Base-by-base conservation (phyloP, 345 rosid species). In the Tarenaya hassleriana region DNA sequence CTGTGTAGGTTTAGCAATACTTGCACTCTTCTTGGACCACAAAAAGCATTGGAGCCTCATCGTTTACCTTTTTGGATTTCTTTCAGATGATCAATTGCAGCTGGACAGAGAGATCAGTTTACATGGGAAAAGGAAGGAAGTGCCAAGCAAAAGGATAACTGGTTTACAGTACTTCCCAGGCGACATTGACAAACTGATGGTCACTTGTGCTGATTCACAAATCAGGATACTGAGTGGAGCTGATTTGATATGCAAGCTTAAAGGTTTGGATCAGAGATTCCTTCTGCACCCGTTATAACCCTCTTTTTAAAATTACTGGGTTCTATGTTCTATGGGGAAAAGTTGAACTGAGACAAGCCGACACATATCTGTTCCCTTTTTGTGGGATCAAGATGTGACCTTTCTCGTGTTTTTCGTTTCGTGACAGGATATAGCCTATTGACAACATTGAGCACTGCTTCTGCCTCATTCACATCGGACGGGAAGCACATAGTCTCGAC, bases 91-190 rank as follows among this genome's bases (percentile, higher is more conserved):
- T 56, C 73, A 55, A 37, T 52, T 82, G 61, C 69, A 72, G 45
- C 59, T 71, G 66, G 82, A 67, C 15, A 63, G 61, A 57, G 77
- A 78, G 63, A 56, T 82, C 50, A 65, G 66, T 60, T 46, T 86
- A 55, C 80, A 86, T 50, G 73, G 88, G 40, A 81, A 74, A 67
- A 82, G 80, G 70, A 86, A 86, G 69, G n/a, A n/a, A n/a, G 58
- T 58, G 16, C 54, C 77, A n/a, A 79, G 82, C 72, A 80, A 74
- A 73, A 70, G 86, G 55, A 77, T 82, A 59, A 82, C 86, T 39
- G 90, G 88, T 50, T 86, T 86, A 66, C 80, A 86, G 84, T 81
- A 71, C 49, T 80, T 77, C 7, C 89, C 94, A 13, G 67, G 66
- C 18, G 86, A 81, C 35, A 79, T 83, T 3, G 73, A 68, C 62